Base-by-base conservation (phyloP, 495 filamentous ascomycete species). In the Annulohypoxylon bovei region DNA sequence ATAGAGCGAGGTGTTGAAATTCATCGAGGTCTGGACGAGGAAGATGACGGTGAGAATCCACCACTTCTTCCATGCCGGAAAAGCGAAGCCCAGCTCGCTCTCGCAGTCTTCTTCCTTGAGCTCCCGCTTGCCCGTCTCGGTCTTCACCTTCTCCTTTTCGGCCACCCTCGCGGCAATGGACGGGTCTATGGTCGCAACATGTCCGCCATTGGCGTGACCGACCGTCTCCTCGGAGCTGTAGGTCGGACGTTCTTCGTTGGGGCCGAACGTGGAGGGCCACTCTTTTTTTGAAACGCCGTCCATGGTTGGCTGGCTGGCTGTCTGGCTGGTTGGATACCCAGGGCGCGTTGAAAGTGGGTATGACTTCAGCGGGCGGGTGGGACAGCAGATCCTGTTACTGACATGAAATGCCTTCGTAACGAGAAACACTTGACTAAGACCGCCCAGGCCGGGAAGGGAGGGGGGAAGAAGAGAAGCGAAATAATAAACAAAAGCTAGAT, bases 1-100 rank as follows among this genome's bases (percentile, higher is more conserved):
- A 78, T 92, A 93, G 9, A 92, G 83, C 30, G 87, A 88, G 8
- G 89, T 90, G 82, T 93, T 93, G 83, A 93, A 91, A 81, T 94
- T 94, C 91, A 94, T 94, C 4, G 91, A 93, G 53, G 89, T 88
- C 70, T 93, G 92, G 6, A 94, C 89, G 40, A 85, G 75, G 80
- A 93, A 93, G 75, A 94, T 90, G 65, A 93, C 85, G 25, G 82
- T 85, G 40, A 93, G 83, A 71, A 93, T 91, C 53, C 75, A 85
- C 91, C 91, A 94, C 77, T 93, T 93, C 83, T 89, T 93, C 81
- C 84, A 85, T n/a, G 62, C 65, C 0, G 90, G 81, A 67, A 87
- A 94, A 46, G 76, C 80, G 75, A 85, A 93, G 35, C 90, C 91
- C 0, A 93, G 84, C 56, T 89, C 84, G 16, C 88, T 86, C 73